These are phyloP conservation scores for Corymbia citriodora DNA, from an alignment of 441 rosid species.

Conservation along the genomic window DNA sequence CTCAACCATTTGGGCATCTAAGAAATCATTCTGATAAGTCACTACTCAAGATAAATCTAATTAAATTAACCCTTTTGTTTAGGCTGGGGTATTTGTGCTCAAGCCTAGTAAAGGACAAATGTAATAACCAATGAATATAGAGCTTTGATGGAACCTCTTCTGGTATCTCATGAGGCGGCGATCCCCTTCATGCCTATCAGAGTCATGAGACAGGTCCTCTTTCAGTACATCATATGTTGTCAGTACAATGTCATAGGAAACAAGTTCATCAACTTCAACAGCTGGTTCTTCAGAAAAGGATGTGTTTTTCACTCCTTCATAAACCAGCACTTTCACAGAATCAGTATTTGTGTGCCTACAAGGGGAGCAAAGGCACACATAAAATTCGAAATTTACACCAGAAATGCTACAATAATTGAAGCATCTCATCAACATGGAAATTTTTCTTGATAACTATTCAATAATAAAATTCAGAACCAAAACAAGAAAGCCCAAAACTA, in stretches of 20 bases:
- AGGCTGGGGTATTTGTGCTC: not conserved
- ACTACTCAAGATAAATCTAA: not conserved
- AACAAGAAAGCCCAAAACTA: not conserved
- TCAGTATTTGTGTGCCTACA: constrained; percentile 84
- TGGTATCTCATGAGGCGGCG: constrained; percentile 83
- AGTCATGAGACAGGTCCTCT: constrained; percentile 94
- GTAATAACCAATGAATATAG: constrained; percentile 8
- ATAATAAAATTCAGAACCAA: not conserved
- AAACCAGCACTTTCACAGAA: constrained; percentile 60
- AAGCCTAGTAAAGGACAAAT: not conserved
- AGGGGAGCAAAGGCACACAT: not conserved
- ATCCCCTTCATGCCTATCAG: constrained; percentile 92
- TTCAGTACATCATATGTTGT: constrained; percentile 95
- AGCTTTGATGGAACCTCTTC: constrained; percentile 65
- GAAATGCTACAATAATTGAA: not conserved
- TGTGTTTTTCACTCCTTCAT: constrained; percentile 77
- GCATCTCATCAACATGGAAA: constrained; percentile 1
- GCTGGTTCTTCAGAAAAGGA: constrained; percentile 52
- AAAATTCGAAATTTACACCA: constrained; percentile 3
- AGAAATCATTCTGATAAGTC: not conserved
- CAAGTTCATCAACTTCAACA: constrained; percentile 60
- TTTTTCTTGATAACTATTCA: not conserved
- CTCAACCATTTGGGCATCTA: not conserved
- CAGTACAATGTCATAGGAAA: constrained; percentile 71
- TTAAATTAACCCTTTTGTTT: not conserved